Evolutionary conservation across 1,284 basidiomycete species (phyloP).

Genomic region (Naganishia sp.): DNA sequence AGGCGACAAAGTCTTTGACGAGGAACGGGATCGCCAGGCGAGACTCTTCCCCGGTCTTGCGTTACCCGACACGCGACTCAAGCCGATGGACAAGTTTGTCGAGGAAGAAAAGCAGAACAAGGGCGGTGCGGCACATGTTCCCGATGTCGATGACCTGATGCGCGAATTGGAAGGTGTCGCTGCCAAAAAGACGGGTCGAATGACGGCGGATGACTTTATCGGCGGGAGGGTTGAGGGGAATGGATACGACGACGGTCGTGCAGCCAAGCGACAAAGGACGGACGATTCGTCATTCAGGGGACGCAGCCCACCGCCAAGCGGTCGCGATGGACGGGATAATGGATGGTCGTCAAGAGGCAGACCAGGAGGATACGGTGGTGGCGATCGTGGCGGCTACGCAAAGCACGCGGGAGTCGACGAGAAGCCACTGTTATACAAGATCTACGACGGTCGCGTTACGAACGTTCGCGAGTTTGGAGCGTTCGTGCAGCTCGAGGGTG

Average conservation of each 20-base stretch:
- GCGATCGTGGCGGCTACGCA: slow-evolving; percentile 35
- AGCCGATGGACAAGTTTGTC: slow-evolving; percentile 56
- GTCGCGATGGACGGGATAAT: slow-evolving; percentile 42
- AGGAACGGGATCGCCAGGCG: slow-evolving; percentile 71
- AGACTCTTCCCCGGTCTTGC: slow-evolving; percentile 89
- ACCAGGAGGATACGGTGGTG: slow-evolving; percentile 37
- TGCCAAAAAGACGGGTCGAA: slow-evolving; percentile 48
- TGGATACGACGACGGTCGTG: slow-evolving; percentile 51
- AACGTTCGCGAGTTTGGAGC: slow-evolving; percentile 93
- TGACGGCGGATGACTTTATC: slow-evolving; percentile 55
- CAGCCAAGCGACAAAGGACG: slow-evolving; percentile 58
- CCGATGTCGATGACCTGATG: slow-evolving; percentile 82
- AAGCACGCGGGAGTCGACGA: slow-evolving; percentile 65
- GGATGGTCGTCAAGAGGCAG: slow-evolving; percentile 38
- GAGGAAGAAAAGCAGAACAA: slow-evolving; percentile 59
- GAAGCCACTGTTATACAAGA: slow-evolving; percentile 86
- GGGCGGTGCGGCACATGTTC: slow-evolving; percentile 36
- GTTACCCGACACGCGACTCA: slow-evolving; percentile 71
- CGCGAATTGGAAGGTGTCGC: slow-evolving; percentile 69
- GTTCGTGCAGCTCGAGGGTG: slow-evolving; percentile 85
- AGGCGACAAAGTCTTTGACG: slow-evolving; percentile 46
- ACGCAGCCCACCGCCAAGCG: slow-evolving; percentile 33
- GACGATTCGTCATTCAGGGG: slow-evolving; percentile 40
- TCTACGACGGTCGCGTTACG: slow-evolving; percentile 84
- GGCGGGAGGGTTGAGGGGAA: slow-evolving; percentile 39